phyloP scores from a whole-genome alignment of 139 green algal genomes.

The Coelastrella sp. region DNA sequence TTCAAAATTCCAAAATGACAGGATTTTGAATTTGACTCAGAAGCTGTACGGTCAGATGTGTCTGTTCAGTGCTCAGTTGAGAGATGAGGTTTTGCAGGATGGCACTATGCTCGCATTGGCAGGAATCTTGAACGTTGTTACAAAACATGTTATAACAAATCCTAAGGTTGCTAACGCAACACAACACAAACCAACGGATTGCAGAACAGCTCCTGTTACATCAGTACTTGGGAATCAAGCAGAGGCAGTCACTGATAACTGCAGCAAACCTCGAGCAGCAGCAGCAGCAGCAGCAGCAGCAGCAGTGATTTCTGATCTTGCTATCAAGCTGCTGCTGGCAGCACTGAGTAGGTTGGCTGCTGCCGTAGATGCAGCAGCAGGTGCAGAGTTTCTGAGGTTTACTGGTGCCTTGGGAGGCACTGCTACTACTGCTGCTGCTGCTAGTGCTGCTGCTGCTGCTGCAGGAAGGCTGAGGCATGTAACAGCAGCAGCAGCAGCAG shows the following conservation, averaged over 20 bases:
- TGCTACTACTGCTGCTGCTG: not conserved
- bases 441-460: not conserved
- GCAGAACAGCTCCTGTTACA: not conserved
- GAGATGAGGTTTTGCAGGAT: conserved; percentile 24
- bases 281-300: conserved; percentile 23
- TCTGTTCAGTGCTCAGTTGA: conserved; percentile 11
- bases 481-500: no score
- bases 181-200: not conserved
- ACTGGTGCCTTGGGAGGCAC: not conserved
- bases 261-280: not conserved
- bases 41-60: conserved; percentile 3
- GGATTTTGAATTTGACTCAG: not conserved
- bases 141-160: not conserved
- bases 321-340: conserved; percentile 10
- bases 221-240: not conserved
- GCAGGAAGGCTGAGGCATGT: not conserved
- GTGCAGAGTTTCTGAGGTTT: not conserved
- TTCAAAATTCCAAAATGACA: not conserved
- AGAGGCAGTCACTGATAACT: not conserved
- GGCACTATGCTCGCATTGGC: conserved; percentile 1
- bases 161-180: not conserved
- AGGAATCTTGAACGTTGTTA: not conserved
- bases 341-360: not conserved
- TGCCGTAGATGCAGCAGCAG: not conserved
- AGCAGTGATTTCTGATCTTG: not conserved